Conservation (phyloP, 306 rosid genomes). For the Fagus sylvatica region DNA sequence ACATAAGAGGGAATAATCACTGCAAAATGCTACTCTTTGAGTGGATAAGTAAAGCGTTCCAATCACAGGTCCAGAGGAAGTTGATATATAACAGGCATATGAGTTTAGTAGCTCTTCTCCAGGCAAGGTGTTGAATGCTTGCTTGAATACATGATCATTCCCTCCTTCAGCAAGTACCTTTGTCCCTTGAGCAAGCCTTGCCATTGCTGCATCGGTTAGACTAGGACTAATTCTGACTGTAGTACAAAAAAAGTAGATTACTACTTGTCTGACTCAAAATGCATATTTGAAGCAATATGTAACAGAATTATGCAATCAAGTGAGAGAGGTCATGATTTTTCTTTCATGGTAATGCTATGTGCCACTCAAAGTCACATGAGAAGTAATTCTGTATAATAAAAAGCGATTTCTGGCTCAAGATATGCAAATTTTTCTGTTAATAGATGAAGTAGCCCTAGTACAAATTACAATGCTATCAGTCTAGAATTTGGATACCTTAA, state of each 20-base stretch:
- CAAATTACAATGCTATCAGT: too few relatives aligned
- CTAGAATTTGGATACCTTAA: too few relatives aligned
- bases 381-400: too few relatives aligned
- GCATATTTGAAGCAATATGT: too few relatives aligned
- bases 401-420: too few relatives aligned
- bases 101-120: constrained; percentile 64
- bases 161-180: constrained; percentile 66
- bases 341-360: too few relatives aligned
- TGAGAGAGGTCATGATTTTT: too few relatives aligned
- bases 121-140: constrained; percentile 44
- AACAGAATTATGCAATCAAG: too few relatives aligned
- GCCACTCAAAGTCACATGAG: too few relatives aligned
- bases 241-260: constrained; percentile 1
- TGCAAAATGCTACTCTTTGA: constrained; percentile 71
- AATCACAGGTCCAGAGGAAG: constrained; percentile 60
- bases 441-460: too few relatives aligned
- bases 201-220: constrained; percentile 68
- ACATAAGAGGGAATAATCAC: constrained; percentile 57
- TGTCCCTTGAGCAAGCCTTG: constrained; percentile 64
- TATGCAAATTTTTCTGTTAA: too few relatives aligned
- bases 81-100: constrained; percentile 66
- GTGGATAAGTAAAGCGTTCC: constrained; percentile 66
- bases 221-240: constrained; percentile 57
- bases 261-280: not conserved
- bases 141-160: constrained; percentile 51